phyloP scores from a whole-genome alignment of 2,329 filamentous ascomycete genomes.

The Dichotomopilus funicola region DNA sequence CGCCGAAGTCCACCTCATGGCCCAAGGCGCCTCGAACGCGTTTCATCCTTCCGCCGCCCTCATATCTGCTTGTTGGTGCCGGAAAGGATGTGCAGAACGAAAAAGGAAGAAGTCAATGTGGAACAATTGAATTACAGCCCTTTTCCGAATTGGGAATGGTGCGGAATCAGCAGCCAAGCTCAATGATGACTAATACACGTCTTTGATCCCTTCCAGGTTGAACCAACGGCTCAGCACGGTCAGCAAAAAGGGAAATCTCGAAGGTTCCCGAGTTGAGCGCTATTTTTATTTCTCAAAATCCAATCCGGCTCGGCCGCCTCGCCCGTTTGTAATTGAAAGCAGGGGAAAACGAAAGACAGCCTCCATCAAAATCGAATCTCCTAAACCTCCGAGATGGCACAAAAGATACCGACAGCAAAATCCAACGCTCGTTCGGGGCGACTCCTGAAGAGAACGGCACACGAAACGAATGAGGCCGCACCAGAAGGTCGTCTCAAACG shows the following conservation, averaged over 20 bases:
- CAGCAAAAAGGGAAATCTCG: too few relatives aligned
- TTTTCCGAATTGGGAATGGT: neutral
- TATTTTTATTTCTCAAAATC: too few relatives aligned
- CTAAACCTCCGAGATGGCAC: neutral
- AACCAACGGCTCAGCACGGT: too few relatives aligned
- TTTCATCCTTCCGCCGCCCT: slow-evolving; percentile 4
- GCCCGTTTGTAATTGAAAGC: neutral
- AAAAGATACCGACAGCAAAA: neutral
- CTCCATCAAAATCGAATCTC: neutral
- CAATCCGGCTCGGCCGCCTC: too few relatives aligned
- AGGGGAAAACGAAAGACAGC: neutral
- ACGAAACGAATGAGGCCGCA: neutral
- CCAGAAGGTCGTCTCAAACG: neutral
- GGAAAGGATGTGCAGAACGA: neutral
- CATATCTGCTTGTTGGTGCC: slow-evolving; percentile 4
- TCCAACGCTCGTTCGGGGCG: neutral
- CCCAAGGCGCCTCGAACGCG: neutral
- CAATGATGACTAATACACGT: neutral
- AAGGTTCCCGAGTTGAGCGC: too few relatives aligned
- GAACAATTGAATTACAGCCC: neutral
- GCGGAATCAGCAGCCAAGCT: neutral
- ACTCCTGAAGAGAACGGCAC: neutral
- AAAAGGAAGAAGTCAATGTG: neutral
- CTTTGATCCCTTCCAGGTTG: too few relatives aligned
- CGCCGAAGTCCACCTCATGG: neutral